Conservation (phyloP, 169 alveolate species). For the Cryptosporidium parvum region DNA sequence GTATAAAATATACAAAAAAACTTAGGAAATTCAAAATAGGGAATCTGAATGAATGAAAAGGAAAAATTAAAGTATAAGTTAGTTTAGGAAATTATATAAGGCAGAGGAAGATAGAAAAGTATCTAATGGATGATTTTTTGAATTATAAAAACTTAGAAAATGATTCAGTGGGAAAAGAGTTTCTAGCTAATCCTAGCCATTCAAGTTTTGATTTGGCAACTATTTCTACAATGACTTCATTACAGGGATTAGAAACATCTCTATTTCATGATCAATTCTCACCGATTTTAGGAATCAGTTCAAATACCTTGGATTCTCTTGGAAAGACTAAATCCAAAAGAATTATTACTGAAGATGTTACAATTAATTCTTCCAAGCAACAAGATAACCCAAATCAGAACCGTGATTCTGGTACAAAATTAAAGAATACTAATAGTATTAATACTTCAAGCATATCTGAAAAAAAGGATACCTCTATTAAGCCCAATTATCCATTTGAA, state of each 20-base stretch:
- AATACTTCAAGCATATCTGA: not conserved
- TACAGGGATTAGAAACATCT: constrained; percentile 31
- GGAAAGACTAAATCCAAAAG: not conserved
- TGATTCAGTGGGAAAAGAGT: constrained; percentile 14
- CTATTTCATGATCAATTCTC: constrained; percentile 30
- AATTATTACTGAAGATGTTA: not conserved
- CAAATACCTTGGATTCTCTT: not conserved
- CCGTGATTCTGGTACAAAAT: not conserved
- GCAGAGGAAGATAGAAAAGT: constrained; percentile 1
- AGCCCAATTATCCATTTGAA: not conserved
- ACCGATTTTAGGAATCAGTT: not conserved
- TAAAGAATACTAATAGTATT: not conserved
- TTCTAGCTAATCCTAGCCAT: not conserved
- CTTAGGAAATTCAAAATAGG: not conserved
- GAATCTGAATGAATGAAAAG: not conserved
- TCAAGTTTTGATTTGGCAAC: constrained; percentile 18
- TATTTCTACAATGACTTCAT: constrained; percentile 58
- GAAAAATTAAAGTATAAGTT: not conserved
- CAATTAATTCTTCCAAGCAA: not conserved
- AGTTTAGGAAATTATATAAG: not conserved
- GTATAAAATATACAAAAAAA: not conserved
- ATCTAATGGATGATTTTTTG: constrained; percentile 14
- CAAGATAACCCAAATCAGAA: not conserved
- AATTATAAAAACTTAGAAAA: not conserved
- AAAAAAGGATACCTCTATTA: not conserved